Evolutionary conservation across 768 basidiomycete species (phyloP).

Genomic region (Hortiboletus campestris): DNA sequence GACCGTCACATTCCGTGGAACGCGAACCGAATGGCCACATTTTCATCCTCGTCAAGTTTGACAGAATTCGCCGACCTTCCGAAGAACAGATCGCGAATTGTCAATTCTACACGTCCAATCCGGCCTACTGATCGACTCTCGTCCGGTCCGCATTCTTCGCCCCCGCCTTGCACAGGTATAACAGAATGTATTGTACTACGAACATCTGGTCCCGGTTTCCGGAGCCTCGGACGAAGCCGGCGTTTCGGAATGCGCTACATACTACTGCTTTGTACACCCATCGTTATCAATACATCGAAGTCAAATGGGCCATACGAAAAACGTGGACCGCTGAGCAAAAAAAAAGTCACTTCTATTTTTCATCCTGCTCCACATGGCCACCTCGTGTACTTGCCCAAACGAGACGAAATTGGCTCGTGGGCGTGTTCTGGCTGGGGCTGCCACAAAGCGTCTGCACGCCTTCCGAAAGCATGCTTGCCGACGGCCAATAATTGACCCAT

Average conservation of each 20-base stretch:
- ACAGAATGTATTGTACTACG: not conserved
- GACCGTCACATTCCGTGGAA: not conserved
- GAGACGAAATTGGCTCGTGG: not conserved
- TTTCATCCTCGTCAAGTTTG: too few relatives aligned
- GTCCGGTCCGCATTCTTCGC: slow-evolving; percentile 3
- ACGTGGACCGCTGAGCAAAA: not conserved
- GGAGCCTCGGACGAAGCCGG: not conserved
- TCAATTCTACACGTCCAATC: not conserved
- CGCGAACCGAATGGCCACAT: too few relatives aligned
- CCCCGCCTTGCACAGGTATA: not conserved
- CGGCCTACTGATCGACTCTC: not conserved
- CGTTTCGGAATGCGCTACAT: not conserved
- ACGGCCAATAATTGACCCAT: slow-evolving; percentile 43
- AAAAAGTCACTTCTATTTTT: not conserved
- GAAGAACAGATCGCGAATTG: not conserved
- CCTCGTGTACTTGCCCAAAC: slow-evolving; percentile 8
- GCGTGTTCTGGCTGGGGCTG: too few relatives aligned
- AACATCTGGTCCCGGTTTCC: not conserved
- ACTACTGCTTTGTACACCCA: too few relatives aligned
- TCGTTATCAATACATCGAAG: not conserved
- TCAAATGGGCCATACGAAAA: not conserved
- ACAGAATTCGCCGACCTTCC: not conserved
- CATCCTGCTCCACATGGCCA: not conserved
- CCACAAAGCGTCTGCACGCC: not conserved
- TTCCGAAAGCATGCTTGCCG: slow-evolving; percentile 21